Percentiles rank a stretch among this genome's conserved stretches.
These are phyloP conservation scores for Daldinia bambusicola DNA, from an alignment of 495 filamentous ascomycete species.

Conservation along the genomic window DNA sequence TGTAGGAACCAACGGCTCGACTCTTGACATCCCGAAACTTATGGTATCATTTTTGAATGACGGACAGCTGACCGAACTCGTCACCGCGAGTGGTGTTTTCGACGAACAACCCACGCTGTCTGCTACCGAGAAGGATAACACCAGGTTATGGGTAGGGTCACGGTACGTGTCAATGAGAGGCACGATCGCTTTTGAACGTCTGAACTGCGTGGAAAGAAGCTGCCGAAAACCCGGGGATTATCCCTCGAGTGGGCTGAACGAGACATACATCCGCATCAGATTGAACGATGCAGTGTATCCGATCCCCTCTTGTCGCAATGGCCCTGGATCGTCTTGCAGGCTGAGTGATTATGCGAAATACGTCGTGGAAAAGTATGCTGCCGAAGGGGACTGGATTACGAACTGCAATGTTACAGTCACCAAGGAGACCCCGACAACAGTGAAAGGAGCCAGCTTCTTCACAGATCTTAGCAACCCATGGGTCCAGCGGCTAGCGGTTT, in stretches of 20 bases:
- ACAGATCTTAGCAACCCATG: slow-evolving; percentile 53
- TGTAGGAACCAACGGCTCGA: slow-evolving; percentile 51
- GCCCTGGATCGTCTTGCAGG: slow-evolving; percentile 59
- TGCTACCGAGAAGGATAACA: slow-evolving; percentile 50
- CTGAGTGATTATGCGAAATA: slow-evolving; percentile 57
- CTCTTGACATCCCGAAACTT: slow-evolving; percentile 58
- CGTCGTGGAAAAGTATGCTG: slow-evolving; percentile 54
- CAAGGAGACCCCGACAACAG: slow-evolving; percentile 49
- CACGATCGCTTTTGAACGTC: slow-evolving; percentile 63
- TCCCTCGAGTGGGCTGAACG: neutral
- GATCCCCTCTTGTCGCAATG: slow-evolving; percentile 55
- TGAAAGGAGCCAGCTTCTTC: slow-evolving; percentile 59
- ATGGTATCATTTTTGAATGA: slow-evolving; percentile 67
- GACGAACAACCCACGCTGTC: slow-evolving; percentile 58
- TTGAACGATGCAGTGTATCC: slow-evolving; percentile 68
- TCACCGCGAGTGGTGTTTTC: slow-evolving; percentile 64
- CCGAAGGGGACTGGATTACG: slow-evolving; percentile 55
- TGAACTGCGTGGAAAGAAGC: slow-evolving; percentile 52
- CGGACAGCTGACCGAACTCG: slow-evolving; percentile 67
- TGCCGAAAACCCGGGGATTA: neutral
- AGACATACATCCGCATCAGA: slow-evolving; percentile 58
- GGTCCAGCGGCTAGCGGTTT: slow-evolving; percentile 37
- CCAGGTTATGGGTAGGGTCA: slow-evolving; percentile 54
- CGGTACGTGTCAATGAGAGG: slow-evolving; percentile 66
- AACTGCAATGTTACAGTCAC: slow-evolving; percentile 57